Evolutionary conservation across 2,329 filamentous ascomycete species (phyloP).

Genomic region (Alternaria gansuensis): DNA sequence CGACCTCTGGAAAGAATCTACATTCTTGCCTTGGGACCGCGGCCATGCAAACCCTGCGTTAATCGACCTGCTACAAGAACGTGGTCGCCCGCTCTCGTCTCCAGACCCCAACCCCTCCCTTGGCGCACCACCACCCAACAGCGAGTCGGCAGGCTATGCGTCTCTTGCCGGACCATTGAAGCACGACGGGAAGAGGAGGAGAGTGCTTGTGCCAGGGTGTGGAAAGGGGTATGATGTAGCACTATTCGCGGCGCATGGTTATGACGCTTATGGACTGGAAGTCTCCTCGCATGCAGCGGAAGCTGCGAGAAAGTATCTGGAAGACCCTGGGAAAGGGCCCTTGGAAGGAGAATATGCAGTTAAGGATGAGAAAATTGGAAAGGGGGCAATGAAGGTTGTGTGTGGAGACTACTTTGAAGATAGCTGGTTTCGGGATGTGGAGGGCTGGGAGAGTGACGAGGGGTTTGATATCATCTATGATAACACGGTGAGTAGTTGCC

Average conservation of each 20-base stretch:
- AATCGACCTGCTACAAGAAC: constrained; percentile 59
- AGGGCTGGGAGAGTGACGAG: constrained; percentile 33
- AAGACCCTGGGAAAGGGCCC: constrained; percentile 43
- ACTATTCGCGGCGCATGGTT: constrained; percentile 76
- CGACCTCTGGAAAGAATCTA: constrained; percentile 19
- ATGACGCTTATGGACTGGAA: constrained; percentile 80
- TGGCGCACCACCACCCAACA: constrained; percentile 25
- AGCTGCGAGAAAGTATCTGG: constrained; percentile 57
- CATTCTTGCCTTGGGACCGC: constrained; percentile 67
- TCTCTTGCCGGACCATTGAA: constrained; percentile 27
- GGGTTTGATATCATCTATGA: constrained; percentile 74
- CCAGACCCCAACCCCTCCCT: constrained; percentile 31
- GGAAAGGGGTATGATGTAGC: constrained; percentile 83
- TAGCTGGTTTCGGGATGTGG: constrained; percentile 61
- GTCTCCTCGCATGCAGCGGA: constrained; percentile 63
- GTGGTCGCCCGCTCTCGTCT: constrained; percentile 20
- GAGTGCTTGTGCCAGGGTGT: constrained; percentile 81
- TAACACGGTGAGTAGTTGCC: constrained; percentile 61
- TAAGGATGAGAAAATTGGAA: constrained; percentile 54
- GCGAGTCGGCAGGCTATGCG: constrained; percentile 11
- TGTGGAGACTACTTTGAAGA: constrained; percentile 73
- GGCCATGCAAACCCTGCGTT: constrained; percentile 68
- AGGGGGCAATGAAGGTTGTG: constrained; percentile 66
- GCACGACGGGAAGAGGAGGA: constrained; percentile 53
- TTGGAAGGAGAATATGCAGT: constrained; percentile 57